These are phyloP conservation scores for Salix udensis DNA, from an alignment of 345 rosid genomes.

Conservation along the genomic window DNA sequence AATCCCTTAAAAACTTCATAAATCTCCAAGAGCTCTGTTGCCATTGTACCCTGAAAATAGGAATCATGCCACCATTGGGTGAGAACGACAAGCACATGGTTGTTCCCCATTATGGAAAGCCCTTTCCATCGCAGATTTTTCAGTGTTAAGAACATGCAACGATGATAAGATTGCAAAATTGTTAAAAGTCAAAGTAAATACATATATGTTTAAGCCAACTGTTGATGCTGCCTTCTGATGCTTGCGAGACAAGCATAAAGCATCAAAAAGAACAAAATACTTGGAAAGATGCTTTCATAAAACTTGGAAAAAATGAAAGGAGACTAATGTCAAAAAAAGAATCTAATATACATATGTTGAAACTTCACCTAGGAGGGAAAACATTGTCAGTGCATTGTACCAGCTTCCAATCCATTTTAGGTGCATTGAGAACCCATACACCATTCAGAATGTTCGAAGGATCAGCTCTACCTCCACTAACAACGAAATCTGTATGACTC, in stretches of 20 bases:
- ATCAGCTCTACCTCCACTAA: constrained; percentile 73
- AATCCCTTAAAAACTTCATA: constrained; percentile 48
- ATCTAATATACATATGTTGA: background rate
- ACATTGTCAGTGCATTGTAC: constrained; percentile 47
- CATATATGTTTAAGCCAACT: constrained; percentile 64
- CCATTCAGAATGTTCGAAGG: constrained; percentile 64
- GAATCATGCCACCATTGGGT: constrained; percentile 72
- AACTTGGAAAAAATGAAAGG: background rate
- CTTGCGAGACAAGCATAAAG: constrained; percentile 34
- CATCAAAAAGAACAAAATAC: too few species aligned
- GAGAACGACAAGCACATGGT: constrained; percentile 89
- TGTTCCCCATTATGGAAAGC: constrained; percentile 43
- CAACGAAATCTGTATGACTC: too few species aligned
- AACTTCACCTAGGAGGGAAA: constrained; percentile 64
- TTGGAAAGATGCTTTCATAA: background rate
- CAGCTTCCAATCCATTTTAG: constrained; percentile 51
- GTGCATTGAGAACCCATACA: constrained; percentile 57
- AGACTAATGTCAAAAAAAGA: background rate
- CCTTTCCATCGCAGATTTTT: constrained; percentile 59
- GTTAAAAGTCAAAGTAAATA: constrained; percentile 66
- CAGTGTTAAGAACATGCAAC: constrained; percentile 50
- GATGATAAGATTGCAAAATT: constrained; percentile 53
- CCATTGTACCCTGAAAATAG: constrained; percentile 82
- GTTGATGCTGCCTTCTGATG: constrained; percentile 86
- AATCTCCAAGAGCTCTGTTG: constrained; percentile 66